phyloP scores from a whole-genome alignment of 148 eudicot species.

The Tetragonia tetragonoides region DNA sequence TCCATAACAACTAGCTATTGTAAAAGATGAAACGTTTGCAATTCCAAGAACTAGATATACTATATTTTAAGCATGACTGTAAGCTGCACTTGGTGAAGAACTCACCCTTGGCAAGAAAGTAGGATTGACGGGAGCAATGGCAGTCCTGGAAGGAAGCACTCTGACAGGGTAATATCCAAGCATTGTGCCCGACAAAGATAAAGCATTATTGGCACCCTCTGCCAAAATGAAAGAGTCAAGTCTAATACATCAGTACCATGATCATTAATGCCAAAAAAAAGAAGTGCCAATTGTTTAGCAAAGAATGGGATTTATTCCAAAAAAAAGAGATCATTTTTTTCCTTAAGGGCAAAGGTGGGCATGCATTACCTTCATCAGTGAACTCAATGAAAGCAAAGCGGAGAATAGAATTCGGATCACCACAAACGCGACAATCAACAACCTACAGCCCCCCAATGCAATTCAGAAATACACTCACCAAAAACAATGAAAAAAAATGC shows the following conservation, averaged over 20 bases:
- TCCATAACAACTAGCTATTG: no score
- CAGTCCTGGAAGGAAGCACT: slow-evolving; percentile 96
- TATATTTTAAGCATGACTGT: background rate
- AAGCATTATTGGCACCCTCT: slow-evolving; percentile 92
- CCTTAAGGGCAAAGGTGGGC: background rate
- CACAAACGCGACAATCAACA: slow-evolving; percentile 98
- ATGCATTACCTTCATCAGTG: slow-evolving; percentile 74
- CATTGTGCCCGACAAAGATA: slow-evolving; percentile 87
- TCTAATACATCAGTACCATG: slow-evolving; percentile 4
- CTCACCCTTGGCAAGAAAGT: slow-evolving; percentile 89
- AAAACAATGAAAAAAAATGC: background rate
- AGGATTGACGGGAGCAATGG: slow-evolving; percentile 98
- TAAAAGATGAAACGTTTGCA: slow-evolving; percentile 5
- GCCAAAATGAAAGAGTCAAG: slow-evolving; percentile 23
- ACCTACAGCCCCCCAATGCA: slow-evolving; percentile 46
- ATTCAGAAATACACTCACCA: slow-evolving; percentile 1
- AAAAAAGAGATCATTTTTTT: background rate
- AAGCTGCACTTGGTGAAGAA: slow-evolving; percentile 3
- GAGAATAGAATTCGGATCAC: slow-evolving; percentile 93
- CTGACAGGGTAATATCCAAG: slow-evolving; percentile 92
- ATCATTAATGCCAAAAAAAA: background rate
- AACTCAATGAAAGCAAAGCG: slow-evolving; percentile 97
- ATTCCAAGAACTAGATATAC: background rate
- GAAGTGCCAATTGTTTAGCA: no score
- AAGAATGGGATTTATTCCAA: background rate